Evolutionary conservation across 371 early-diverging fungal species (phyloP).

Genomic region (Umbelopsis sp.): DNA sequence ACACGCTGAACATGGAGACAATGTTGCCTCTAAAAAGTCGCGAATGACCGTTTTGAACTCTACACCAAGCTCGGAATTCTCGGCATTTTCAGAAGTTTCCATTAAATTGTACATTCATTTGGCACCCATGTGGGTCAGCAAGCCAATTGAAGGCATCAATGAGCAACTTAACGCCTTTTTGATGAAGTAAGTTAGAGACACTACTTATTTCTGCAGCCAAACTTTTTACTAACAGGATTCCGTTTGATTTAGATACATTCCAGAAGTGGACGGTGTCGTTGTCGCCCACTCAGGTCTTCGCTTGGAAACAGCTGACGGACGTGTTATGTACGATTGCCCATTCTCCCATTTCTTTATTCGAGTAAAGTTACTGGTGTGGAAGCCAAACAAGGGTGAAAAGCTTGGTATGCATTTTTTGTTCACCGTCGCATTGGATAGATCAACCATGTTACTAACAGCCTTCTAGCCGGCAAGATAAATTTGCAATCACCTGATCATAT

Average conservation of each 20-base stretch:
- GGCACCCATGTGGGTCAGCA: conserved; percentile 74
- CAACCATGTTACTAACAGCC: too few relatives aligned
- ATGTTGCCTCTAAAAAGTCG: conserved; percentile 5
- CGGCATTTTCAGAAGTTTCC: conserved; percentile 64
- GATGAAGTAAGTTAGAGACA: conserved; percentile 65
- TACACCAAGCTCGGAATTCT: conserved; percentile 22
- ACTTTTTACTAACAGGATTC: neutral
- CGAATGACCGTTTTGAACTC: neutral
- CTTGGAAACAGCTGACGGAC: conserved; percentile 60
- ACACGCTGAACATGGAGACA: conserved; percentile 7
- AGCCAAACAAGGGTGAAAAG: conserved; percentile 72
- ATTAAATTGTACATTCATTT: conserved; percentile 71
- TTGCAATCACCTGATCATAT: conserved; percentile 95
- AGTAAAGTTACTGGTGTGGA: conserved; percentile 79
- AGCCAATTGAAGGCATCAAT: conserved; percentile 73
- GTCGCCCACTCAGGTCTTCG: conserved; percentile 77
- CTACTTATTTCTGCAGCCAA: neutral
- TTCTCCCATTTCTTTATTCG: conserved; percentile 78
- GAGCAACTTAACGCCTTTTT: conserved; percentile 84
- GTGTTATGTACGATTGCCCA: conserved; percentile 85
- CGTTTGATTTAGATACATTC: conserved; percentile 66
- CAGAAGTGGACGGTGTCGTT: conserved; percentile 88
- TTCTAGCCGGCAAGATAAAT: conserved; percentile 83
- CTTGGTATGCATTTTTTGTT: conserved; percentile 52
- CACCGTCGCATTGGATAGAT: too few relatives aligned